Base-by-base conservation (phyloP, 2,329 filamentous ascomycete species). In the Venturia aucupariae region DNA sequence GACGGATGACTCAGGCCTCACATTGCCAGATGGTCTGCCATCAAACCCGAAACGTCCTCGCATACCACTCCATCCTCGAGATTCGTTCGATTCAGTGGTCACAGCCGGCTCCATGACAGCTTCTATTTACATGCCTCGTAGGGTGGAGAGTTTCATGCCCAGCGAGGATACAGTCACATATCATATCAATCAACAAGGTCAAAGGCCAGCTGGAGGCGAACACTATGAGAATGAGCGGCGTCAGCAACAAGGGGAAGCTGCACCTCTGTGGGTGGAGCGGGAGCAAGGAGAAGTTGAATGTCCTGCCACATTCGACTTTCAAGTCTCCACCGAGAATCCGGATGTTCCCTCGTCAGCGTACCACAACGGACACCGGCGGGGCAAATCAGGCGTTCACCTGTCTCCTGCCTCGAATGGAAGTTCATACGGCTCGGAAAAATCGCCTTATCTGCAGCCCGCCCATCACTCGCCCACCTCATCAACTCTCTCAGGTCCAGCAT, bases 121-220 rank as follows among this genome's bases (percentile, higher is more conserved):
- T 68, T 87, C 85, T 0, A 80, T 91, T 38, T 86, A 86, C 69
- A 77, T 87, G 71, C 88, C 89, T 0, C 82, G 84, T 15, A 80
- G 84, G 51, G 85, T 92, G 60, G 88, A 92, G 70, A 89, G 83
- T 70, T 84, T 93, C 70, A 90, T 95, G 84, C 85, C 85, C 67
- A 86, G 88, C 7, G 90, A 94, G 72, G 90, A 93, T 71, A 83
- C 85, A 42, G 83, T 82, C 67, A 89, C 90, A 71, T 90, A 92
- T 72, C 82, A 86, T 70, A 82, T 90, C 70, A 86, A 87, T 1
- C 88, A 89, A 71, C 70, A 77, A 64, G 70, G 72, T 41, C 76
- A 80, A 67, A 72, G 72, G 65, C 77, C 77, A 27, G 75, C 77
- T 15, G 78, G 78, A 64, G 79, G 78, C 35, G 51, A 57, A 30